These are phyloP conservation scores for Brassica juncea DNA, from an alignment of 345 rosid species.

Conservation along the genomic window DNA sequence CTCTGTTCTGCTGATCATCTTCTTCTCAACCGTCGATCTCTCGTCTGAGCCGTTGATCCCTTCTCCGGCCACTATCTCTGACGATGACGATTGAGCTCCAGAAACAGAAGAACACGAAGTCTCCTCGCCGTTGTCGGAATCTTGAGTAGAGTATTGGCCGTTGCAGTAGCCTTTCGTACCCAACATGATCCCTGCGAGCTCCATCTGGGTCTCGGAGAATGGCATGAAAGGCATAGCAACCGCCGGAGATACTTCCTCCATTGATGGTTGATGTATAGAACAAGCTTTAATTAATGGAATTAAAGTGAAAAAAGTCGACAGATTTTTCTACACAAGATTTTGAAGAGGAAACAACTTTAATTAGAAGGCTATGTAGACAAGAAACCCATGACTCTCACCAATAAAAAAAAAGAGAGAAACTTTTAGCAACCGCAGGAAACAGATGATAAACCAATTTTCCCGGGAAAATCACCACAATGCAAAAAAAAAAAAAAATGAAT, in stretches of 20 bases:
- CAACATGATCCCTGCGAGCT: constrained; percentile 46
- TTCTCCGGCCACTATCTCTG: constrained; percentile 33
- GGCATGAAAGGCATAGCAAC: constrained; percentile 51
- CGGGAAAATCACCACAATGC: constrained; percentile 37
- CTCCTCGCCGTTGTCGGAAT: constrained; percentile 39
- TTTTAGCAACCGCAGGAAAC: not conserved
- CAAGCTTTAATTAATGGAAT: not conserved
- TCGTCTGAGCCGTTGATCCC: constrained; percentile 31
- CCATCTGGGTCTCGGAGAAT: constrained; percentile 42
- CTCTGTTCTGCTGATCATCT: constrained; percentile 43
- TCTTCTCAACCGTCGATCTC: constrained; percentile 29
- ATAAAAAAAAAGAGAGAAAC: not conserved
- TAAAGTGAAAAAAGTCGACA: constrained; percentile 34
- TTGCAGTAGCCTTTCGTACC: constrained; percentile 45
- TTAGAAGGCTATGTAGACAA: constrained; percentile 16
- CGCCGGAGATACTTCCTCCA: constrained; percentile 60
- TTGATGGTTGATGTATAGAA: constrained; percentile 30
- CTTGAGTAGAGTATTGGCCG: constrained; percentile 35
- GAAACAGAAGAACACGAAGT: constrained; percentile 48
- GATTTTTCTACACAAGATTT: constrained; percentile 27
- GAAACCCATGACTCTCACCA: constrained; percentile 31
- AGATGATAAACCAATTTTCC: constrained; percentile 11
- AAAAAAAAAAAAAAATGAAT: constrained; percentile 16
- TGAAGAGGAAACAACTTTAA: constrained; percentile 21
- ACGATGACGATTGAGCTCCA: constrained; percentile 22